Evolutionary conservation across 2,329 filamentous ascomycete species (phyloP), one percentile per base, ranked within the genome.

Genomic region (Ophiostoma perfectum): DNA sequence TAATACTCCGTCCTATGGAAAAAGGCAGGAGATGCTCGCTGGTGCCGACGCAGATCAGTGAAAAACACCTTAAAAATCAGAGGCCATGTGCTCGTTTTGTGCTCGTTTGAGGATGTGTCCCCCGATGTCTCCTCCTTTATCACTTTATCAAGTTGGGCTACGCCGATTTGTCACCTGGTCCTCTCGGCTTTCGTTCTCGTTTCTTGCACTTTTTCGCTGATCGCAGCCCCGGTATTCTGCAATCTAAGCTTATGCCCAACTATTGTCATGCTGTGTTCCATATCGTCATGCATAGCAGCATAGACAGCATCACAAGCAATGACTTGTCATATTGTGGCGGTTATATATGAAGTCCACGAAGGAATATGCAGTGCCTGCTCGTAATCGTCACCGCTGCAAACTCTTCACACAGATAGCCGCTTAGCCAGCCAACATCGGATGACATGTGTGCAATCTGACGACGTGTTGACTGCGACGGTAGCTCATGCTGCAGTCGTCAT

Each of bases 311-410:
- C 27, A 12, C n/a, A 27, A 27, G 7, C 49, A 55, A 5, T 55
- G 49, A 55, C 49, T 3, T 27, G 49, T 55, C 49, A 55, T 55
- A 55, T 52, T 52, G 18, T 55, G 18, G 5, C 14, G n/a, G n/a
- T 14, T 16, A 27, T 27, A 27, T 27, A 27, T 27, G 27, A 27
- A 27, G 27, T 27, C 27, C 27, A 27, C 2, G 27, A 27, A 27
- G 27, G 2, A 27, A 27, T 2, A 27, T 27, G 27, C 27, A 27
- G 2, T 27, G 27, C 27, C 27, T 27, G 27, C 27, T 44, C 42
- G 42, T 12, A n/a, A 1, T 27, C 11, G 55, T 60, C 55, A 60
- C 55, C 55, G 55, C 55, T 60, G 55, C 55, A 60, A 38, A 60
- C 16, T 52, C n/a, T 52, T 18, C 49, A 27, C 14, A 49, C 47